Evolutionary conservation across 2,329 filamentous ascomycete species (phyloP).

Genomic region (Beauveria brongniartii): DNA sequence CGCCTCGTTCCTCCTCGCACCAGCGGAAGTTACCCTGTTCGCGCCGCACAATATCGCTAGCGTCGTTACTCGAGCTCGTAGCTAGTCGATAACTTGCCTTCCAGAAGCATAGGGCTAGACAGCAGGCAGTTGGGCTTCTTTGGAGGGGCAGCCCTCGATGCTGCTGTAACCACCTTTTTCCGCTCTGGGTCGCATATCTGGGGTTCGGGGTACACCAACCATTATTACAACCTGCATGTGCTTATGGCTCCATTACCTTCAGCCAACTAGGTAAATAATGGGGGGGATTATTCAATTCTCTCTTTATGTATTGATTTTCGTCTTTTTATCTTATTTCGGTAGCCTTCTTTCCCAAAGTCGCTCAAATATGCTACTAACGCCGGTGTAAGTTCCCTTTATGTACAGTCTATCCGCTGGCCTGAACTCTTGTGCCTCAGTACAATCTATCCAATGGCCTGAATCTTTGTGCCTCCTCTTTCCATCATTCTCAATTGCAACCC

Average conservation of each 20-base stretch:
- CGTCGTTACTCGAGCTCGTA: neutral
- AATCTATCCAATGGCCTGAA: no score
- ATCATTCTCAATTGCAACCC: neutral
- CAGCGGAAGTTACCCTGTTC: slow-evolving; percentile 9
- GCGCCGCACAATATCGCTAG: neutral
- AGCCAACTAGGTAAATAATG: neutral
- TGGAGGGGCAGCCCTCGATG: neutral
- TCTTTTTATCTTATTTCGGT: neutral
- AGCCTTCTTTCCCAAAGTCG: neutral
- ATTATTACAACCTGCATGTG: neutral
- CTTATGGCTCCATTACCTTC: neutral
- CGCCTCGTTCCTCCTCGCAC: slow-evolving; percentile 5
- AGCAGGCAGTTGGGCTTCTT: neutral
- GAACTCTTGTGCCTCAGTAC: no score
- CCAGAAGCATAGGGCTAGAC: neutral
- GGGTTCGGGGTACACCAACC: slow-evolving; percentile 6
- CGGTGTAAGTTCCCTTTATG: slow-evolving; percentile 2
- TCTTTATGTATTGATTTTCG: neutral
- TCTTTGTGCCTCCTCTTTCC: neutral
- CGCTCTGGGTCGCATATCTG: neutral
- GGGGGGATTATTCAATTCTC: neutral
- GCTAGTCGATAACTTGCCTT: neutral
- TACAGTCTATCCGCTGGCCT: slow-evolving; percentile 1
- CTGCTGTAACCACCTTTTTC: slow-evolving; percentile 7
- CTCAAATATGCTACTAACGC: slow-evolving; percentile 4